Evolutionary conservation across 2,329 filamentous ascomycete species (phyloP).

Genomic region (Alternaria solani): DNA sequence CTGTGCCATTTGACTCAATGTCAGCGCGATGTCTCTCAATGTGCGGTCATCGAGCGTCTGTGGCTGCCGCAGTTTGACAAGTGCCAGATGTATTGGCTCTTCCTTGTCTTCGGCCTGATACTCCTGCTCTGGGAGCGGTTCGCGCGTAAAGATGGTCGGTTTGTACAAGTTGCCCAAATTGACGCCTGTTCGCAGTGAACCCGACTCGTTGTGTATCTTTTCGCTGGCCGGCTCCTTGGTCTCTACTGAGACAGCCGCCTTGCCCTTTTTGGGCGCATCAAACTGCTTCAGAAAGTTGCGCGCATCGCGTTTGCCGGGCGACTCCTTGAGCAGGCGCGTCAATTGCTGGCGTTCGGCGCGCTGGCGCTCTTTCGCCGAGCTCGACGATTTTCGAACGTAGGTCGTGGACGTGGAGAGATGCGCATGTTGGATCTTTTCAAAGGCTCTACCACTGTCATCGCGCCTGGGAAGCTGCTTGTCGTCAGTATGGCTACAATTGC

Average conservation of each 20-base stretch:
- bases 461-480: slow-evolving; percentile 25
- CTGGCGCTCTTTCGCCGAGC: slow-evolving; percentile 47
- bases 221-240: slow-evolving; percentile 27
- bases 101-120: slow-evolving; percentile 29
- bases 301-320: slow-evolving; percentile 90
- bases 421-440: slow-evolving; percentile 8
- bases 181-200: slow-evolving; percentile 59
- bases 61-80: slow-evolving; percentile 83
- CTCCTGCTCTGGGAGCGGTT: slow-evolving; percentile 53
- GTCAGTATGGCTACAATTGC: slow-evolving; percentile 20
- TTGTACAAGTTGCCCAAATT: slow-evolving; percentile 70
- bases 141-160: slow-evolving; percentile 66
- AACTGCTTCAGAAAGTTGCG: slow-evolving; percentile 92
- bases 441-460: slow-evolving; percentile 29
- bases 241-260: slow-evolving; percentile 15
- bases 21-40: slow-evolving; percentile 79
- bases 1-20: slow-evolving; percentile 80
- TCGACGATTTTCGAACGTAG: slow-evolving; percentile 33
- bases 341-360: slow-evolving; percentile 49
- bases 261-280: slow-evolving; percentile 51
- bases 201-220: slow-evolving; percentile 40
- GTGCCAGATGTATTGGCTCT: slow-evolving; percentile 74
- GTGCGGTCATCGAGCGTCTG: slow-evolving; percentile 74
- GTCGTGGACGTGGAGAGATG: slow-evolving; percentile 23
- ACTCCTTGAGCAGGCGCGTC: slow-evolving; percentile 74